A percentile compares a stretch with the other conserved stretches of the same genome.
These are phyloP conservation scores for Fistulinella staudtii DNA, from an alignment of 1,284 basidiomycete genomes.

Conservation along the genomic window DNA sequence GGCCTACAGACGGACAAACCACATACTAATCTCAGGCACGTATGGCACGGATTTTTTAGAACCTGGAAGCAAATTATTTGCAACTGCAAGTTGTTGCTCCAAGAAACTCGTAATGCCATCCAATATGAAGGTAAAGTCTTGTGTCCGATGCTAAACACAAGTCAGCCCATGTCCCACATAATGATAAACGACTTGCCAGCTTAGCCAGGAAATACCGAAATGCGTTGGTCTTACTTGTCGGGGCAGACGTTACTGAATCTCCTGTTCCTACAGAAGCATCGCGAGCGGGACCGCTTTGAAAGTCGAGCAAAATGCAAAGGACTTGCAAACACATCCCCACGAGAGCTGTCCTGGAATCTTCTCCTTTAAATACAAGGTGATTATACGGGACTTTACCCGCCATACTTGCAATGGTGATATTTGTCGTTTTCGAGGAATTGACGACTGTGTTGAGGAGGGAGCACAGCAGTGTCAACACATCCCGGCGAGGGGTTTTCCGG, in stretches of 20 bases:
- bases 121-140: conserved; percentile 83
- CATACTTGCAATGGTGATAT: conserved; percentile 56
- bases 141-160: conserved; percentile 68
- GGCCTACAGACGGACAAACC: conserved; percentile 1
- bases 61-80: conserved; percentile 77
- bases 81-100: conserved; percentile 68
- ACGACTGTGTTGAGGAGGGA: conserved; percentile 88
- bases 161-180: conserved; percentile 7
- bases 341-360: conserved; percentile 68
- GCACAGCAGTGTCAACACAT: conserved; percentile 85
- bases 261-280: conserved; percentile 42
- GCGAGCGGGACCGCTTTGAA: conserved; percentile 69
- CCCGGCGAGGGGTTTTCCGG: conserved; percentile 71
- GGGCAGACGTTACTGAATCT: conserved; percentile 45
- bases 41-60: conserved; percentile 78
- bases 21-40: conserved; percentile 74
- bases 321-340: conserved; percentile 72
- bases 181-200: conserved; percentile 48
- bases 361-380: conserved; percentile 85
- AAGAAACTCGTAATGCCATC: conserved; percentile 70
- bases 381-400: conserved; percentile 79
- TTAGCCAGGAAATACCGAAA: conserved; percentile 90
- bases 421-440: conserved; percentile 52
- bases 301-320: conserved; percentile 75
- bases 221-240: conserved; percentile 74